Evolutionary conservation across 805 yeast species (phyloP), one percentile per base, ranked within the genome.

Genomic region (Aciculoconidium aculeatum): DNA sequence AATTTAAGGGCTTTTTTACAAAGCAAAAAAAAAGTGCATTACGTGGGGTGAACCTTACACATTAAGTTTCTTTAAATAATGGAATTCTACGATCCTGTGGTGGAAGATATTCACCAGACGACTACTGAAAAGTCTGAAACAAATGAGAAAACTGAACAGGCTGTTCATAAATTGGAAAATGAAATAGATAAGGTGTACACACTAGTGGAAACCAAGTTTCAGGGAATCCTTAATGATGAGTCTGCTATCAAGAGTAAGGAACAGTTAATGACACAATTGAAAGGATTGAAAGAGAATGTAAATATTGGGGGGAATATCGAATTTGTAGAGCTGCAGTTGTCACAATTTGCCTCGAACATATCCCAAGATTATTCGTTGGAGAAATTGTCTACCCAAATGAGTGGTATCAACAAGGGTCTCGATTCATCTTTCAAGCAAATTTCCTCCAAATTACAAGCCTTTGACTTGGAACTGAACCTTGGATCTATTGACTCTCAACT

Each of bases 111-210:
- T n/a, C n/a, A n/a, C n/a, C n/a, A n/a, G n/a, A n/a, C n/a, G n/a
- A n/a, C n/a, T n/a, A n/a, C n/a, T n/a, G n/a, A n/a, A n/a, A n/a
- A n/a, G n/a, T 17, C 27, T 11, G 26, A 26, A 8, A 36, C 50
- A 20, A 64, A 70, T 40, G 56, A 50, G 25, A 65, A 67, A 41
- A 75, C 84, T 0, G 80, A 77, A 29, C 61, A 68, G 39, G 64
- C 65, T 1, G 72, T 74, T 30, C 54, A 57, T 13, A 63, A 67
- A 40, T 44, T 77, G 12, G 84, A 76, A 40, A 57, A 56, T 23
- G 76, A 70, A 24, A 65, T 80, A 15, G 76, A 72, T 34, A 52
- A 61, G 12, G 67, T 72, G 3, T 75, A 72, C 51, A 37, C 56
- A 3, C 48, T 54, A 19, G 51, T 77, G 11, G 79, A 75, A 36